A percentile compares a stretch with the other conserved stretches of the same genome.
Evolutionary conservation across 1,284 basidiomycete genomes (phyloP).

Genomic region (Termitomyces sp.): DNA sequence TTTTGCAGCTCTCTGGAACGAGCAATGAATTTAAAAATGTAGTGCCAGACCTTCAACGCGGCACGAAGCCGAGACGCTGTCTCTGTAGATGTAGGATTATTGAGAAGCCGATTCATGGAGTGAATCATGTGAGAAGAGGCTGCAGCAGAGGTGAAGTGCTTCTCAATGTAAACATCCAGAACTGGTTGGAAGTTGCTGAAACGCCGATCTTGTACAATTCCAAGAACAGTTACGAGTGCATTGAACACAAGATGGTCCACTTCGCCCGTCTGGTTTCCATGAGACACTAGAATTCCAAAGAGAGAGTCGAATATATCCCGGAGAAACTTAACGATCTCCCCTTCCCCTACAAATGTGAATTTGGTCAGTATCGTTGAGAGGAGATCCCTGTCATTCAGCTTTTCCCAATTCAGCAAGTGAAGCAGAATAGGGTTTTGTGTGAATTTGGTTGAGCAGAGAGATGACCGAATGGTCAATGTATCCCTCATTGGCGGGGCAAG

Average conservation of each 20-base stretch:
- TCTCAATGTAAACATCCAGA: slow-evolving; percentile 88
- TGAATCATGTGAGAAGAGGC: slow-evolving; percentile 80
- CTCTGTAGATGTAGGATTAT: slow-evolving; percentile 69
- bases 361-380: slow-evolving; percentile 75
- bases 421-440: slow-evolving; percentile 90
- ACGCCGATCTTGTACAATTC: slow-evolving; percentile 90
- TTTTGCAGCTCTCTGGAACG: slow-evolving; percentile 86
- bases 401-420: slow-evolving; percentile 83
- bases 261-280: slow-evolving; percentile 70
- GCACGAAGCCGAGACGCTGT: slow-evolving; percentile 78
- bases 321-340: slow-evolving; percentile 93
- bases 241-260: slow-evolving; percentile 88
- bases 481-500: slow-evolving; percentile 72
- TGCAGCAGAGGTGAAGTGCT: slow-evolving; percentile 78
- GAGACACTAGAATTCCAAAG: slow-evolving; percentile 83
- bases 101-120: slow-evolving; percentile 82
- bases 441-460: slow-evolving; percentile 88
- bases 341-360: slow-evolving; percentile 90
- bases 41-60: slow-evolving; percentile 94
- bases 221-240: slow-evolving; percentile 84
- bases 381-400: slow-evolving; percentile 57
- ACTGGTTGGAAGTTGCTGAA: slow-evolving; percentile 95
- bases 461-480: slow-evolving; percentile 79
- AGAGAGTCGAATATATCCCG: slow-evolving; percentile 90
- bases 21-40: slow-evolving; percentile 92